Percentiles rank a stretch among this genome's conserved stretches.
Evolutionary conservation across 805 yeast species (phyloP).

Genomic region (Vanderwaltozyma yarrowii): DNA sequence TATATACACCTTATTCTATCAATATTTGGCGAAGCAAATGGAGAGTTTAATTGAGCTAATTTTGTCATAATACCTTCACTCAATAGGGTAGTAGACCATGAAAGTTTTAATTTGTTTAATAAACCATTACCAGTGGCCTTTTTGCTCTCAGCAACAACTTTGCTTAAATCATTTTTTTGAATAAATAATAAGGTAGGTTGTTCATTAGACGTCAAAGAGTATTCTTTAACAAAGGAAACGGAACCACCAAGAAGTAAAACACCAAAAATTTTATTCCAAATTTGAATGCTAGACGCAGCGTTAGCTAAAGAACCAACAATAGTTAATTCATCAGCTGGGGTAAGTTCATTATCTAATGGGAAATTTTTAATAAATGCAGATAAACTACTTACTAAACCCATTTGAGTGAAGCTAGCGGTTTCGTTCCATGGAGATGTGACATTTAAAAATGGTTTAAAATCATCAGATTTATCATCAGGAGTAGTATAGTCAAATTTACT

Average conservation of each 20-base stretch:
- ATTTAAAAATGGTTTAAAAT: constrained; percentile 28
- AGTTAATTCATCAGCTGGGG: constrained; percentile 22
- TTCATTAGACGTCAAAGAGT: constrained; percentile 10
- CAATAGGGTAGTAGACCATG: constrained; percentile 34
- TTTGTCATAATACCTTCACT: constrained; percentile 40
- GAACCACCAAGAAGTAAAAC: constrained; percentile 29
- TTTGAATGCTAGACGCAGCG: constrained; percentile 28
- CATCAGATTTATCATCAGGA: constrained; percentile 27
- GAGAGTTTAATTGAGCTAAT: constrained; percentile 17
- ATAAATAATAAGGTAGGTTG: constrained; percentile 18
- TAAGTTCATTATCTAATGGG: constrained; percentile 31
- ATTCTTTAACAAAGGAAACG: constrained; percentile 18
- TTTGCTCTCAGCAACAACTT: constrained; percentile 1
- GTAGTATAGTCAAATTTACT: constrained; percentile 23
- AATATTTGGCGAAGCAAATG: constrained; percentile 9
- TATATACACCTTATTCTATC: constrained; percentile 34
- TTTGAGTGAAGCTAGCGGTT: constrained; percentile 36
- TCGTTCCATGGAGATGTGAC: constrained; percentile 14
- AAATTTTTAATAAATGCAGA: constrained; percentile 37
- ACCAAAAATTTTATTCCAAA: constrained; percentile 33
- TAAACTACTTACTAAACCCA: constrained; percentile 42
- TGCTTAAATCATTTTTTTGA: constrained; percentile 5
- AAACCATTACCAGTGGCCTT: background rate
- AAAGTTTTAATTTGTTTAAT: constrained; percentile 19
- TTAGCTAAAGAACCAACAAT: constrained; percentile 15